Evolutionary conservation across 2,329 filamentous ascomycete species (phyloP).

Genomic region (Nemania sp.): DNA sequence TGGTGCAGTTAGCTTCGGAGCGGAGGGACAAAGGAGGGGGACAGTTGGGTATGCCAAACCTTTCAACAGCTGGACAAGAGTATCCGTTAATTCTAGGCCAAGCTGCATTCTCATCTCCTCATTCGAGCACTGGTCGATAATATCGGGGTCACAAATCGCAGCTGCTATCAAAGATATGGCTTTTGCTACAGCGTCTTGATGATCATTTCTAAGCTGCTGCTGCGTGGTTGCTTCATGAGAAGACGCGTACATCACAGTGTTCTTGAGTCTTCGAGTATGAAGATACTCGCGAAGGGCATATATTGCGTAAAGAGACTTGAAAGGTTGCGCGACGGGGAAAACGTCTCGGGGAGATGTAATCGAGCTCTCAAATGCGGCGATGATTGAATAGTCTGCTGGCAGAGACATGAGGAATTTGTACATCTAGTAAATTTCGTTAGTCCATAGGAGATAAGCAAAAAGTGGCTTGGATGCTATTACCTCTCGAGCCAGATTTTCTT

Average conservation of each 20-base stretch:
- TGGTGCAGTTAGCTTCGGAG: constrained; percentile 27
- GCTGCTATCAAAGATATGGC: constrained; percentile 60
- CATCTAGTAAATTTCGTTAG: constrained; percentile 52
- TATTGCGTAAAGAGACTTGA: constrained; percentile 74
- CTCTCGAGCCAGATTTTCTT: constrained; percentile 70
- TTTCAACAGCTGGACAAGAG: constrained; percentile 58
- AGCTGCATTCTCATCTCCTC: constrained; percentile 54
- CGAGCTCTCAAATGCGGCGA: constrained; percentile 61
- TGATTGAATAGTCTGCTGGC: constrained; percentile 67
- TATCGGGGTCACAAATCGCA: constrained; percentile 62
- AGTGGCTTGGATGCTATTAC: constrained; percentile 47
- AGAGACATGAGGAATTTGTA: constrained; percentile 73
- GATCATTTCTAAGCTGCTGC: constrained; percentile 32
- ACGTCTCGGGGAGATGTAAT: constrained; percentile 61
- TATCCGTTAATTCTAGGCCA: constrained; percentile 59
- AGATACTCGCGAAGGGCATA: constrained; percentile 69
- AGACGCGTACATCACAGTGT: constrained; percentile 34
- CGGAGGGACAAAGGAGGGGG: not conserved
- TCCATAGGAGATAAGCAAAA: not conserved
- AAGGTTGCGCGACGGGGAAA: constrained; percentile 71
- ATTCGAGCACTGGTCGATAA: constrained; percentile 52
- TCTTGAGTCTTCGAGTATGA: constrained; percentile 43
- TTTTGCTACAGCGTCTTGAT: constrained; percentile 46
- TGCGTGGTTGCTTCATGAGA: constrained; percentile 31
- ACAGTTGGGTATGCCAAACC: constrained; percentile 44